Conservation (phyloP, 805 yeast species). For the Candida oleophila region DNA sequence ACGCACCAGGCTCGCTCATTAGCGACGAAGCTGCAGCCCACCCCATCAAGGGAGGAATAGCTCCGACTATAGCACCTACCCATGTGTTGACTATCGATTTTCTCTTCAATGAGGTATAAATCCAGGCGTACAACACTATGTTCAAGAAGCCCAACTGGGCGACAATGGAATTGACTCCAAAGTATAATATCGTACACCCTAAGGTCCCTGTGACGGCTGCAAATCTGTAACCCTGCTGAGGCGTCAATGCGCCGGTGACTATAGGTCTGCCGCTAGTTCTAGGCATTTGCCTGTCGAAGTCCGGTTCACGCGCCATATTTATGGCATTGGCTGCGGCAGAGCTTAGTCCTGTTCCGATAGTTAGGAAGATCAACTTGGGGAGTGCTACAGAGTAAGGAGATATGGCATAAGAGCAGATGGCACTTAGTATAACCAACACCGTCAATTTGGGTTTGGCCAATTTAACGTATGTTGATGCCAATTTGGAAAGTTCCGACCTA, state of each 20-base stretch:
- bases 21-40: slow-evolving; percentile 91
- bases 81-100: slow-evolving; percentile 86
- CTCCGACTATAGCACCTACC: slow-evolving; percentile 99
- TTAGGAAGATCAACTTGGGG: slow-evolving; percentile 65
- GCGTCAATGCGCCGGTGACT: slow-evolving; percentile 74
- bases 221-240: slow-evolving; percentile 75
- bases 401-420: slow-evolving; percentile 90
- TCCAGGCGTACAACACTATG: slow-evolving; percentile 82
- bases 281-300: slow-evolving; percentile 81
- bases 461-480: slow-evolving; percentile 65
- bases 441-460: slow-evolving; percentile 91
- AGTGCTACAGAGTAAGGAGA: slow-evolving; percentile 82
- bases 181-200: slow-evolving; percentile 67
- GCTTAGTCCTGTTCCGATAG: slow-evolving; percentile 81
- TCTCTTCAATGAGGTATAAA: slow-evolving; percentile 88
- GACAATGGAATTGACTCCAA: slow-evolving; percentile 85
- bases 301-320: slow-evolving; percentile 95
- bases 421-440: slow-evolving; percentile 81
- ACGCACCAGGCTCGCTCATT: slow-evolving; percentile 82
- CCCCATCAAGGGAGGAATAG: slow-evolving; percentile 98
- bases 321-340: slow-evolving; percentile 96
- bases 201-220: slow-evolving; percentile 71
- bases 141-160: slow-evolving; percentile 78
- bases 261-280: slow-evolving; percentile 89
- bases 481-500: slow-evolving; percentile 26